Evolutionary conservation across 2,329 filamentous ascomycete genomes (phyloP), one percentile per base, ranked within the genome.

Genomic region (Monosporascus ibericus): DNA sequence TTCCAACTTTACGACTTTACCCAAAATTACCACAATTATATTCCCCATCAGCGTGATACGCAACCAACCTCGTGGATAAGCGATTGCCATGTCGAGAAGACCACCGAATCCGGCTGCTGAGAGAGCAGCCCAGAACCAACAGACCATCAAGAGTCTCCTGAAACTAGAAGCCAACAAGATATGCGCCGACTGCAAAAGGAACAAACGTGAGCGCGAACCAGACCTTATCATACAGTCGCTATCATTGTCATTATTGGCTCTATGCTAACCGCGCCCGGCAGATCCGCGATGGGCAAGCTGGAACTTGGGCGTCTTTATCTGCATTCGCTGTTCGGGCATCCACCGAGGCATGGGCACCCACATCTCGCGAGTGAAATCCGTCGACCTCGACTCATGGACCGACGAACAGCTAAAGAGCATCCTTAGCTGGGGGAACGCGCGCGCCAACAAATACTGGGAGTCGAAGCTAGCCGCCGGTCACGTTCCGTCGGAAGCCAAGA

Each of bases 401-500:
- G 94, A 99, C 70, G 94, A 99, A 72, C 94, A 99, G 75, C 78
- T 97, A 55, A 87, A 94, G 71, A 96, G 90, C 71, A 86, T 99
- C 60, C 72, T 99, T 58, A 90, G 83, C 76, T 99, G 94, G 95
- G 94, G 94, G 55, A 99, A 99, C 70, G 83, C 87, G 52, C 86
- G 92, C 70, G 94, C 94, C 52, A 99, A 99, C 76, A 97, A 95
- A 78, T 96, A 97, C 71, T 99, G 92, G 92, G 95, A 99, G 73
- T 84, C 89, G 57, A 99, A 97, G 75, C 75, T 99, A 65, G 91
- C 92, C 2, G 75, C 87, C 15, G 92, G 92, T 54, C 94, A 99
- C 72, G 84, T 92, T 47, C 94, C 94, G 1, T 96, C 92, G 22
- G 95, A 99, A 75, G 82, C 88, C 60, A 99, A 99, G 80, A 97